Percentiles rank a stretch among this genome's conserved stretches.
phyloP scores from a whole-genome alignment of 345 rosid genomes.

The Psidium guajava region DNA sequence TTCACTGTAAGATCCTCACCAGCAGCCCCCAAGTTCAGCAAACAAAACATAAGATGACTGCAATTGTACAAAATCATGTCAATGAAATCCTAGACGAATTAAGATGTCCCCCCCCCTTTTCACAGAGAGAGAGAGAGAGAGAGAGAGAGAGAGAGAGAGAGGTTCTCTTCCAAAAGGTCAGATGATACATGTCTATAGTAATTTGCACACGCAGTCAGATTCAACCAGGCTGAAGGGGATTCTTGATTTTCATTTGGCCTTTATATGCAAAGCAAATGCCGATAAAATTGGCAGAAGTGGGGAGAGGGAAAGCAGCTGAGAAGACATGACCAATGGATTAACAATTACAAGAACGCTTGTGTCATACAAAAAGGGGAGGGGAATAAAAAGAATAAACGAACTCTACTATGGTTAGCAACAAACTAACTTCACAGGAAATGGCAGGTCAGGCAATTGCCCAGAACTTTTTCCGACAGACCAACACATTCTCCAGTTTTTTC shows the following conservation, averaged over 20 bases:
- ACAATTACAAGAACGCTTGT: background rate
- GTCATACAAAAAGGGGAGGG: background rate
- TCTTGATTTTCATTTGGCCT: background rate
- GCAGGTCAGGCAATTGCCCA: conserved; percentile 46
- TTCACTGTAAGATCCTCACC: background rate
- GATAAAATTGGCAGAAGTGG: background rate
- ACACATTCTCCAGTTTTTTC: conserved; percentile 48
- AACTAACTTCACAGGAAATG: background rate
- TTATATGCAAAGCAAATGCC: background rate
- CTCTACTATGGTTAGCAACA: background rate
- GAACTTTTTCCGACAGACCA: conserved; percentile 75
- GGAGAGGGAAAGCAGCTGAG: background rate
- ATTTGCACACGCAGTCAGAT: background rate
- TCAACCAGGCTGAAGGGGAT: background rate
- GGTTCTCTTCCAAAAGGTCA: background rate
- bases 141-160: background rate
- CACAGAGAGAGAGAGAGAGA: background rate
- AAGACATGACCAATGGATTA: background rate
- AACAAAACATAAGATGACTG: background rate
- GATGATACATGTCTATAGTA: background rate
- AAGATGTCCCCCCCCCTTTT: background rate
- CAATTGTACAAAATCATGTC: background rate
- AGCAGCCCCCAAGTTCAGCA: background rate
- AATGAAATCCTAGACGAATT: background rate
- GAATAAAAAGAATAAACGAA: background rate